Evolutionary conservation across 192 early-diverging fungal species (phyloP).

Genomic region (Backusella australiensis): DNA sequence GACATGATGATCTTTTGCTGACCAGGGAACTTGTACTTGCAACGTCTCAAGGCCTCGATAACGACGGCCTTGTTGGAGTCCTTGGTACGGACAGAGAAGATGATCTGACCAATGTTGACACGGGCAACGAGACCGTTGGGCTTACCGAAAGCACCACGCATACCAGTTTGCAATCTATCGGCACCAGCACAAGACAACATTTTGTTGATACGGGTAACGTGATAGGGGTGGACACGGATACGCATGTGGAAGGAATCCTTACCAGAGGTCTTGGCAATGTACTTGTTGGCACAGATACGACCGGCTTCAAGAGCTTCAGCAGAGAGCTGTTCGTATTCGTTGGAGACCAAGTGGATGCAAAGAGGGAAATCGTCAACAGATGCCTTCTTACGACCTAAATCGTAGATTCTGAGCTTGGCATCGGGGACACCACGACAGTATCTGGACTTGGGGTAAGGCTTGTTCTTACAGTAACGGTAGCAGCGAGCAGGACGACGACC

Average conservation of each 20-base stretch:
- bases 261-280: slow-evolving; percentile 93
- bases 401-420: slow-evolving; percentile 97
- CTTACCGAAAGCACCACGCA: slow-evolving; percentile 99
- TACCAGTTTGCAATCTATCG: slow-evolving; percentile 77
- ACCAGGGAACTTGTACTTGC: no score
- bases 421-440: slow-evolving; percentile 99
- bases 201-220: slow-evolving; percentile 99
- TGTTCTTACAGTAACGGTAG: slow-evolving; percentile 99
- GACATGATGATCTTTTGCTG: slow-evolving; percentile 50
- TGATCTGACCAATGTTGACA: no score
- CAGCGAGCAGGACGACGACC: slow-evolving; percentile 99
- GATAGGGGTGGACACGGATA: slow-evolving; percentile 98
- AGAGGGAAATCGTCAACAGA: slow-evolving; percentile 97
- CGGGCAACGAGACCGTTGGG: slow-evolving; percentile 92
- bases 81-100: no score
- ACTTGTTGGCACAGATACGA: slow-evolving; percentile 98
- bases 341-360: slow-evolving; percentile 90
- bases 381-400: slow-evolving; percentile 97
- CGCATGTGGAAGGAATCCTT: slow-evolving; percentile 99
- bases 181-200: slow-evolving; percentile 99
- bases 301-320: slow-evolving; percentile 98
- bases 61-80: no score
- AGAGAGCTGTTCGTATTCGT: slow-evolving; percentile 97
- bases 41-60: no score
- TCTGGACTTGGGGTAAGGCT: slow-evolving; percentile 98